Evolutionary conservation across 169 alveolate genomes (phyloP).

Genomic region (Babesia caballi): DNA sequence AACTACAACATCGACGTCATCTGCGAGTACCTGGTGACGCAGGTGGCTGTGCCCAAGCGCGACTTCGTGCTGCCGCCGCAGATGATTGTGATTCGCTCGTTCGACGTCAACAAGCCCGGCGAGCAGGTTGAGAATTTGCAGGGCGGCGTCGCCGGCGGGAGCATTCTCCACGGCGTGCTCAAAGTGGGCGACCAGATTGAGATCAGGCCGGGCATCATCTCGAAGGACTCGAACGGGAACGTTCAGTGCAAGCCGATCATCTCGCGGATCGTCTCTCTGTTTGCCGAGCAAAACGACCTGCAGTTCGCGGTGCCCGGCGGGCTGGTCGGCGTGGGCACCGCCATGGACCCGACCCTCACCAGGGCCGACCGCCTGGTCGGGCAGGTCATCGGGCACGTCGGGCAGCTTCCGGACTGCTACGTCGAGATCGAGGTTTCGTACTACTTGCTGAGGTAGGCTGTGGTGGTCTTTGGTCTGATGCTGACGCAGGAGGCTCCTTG

Average conservation of each 20-base stretch:
- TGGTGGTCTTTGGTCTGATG: background rate
- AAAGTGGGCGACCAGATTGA: slow-evolving; percentile 96
- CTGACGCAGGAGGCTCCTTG: slow-evolving; percentile 85
- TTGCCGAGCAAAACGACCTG: slow-evolving; percentile 96
- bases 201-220: slow-evolving; percentile 95
- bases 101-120: slow-evolving; percentile 99
- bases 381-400: slow-evolving; percentile 95
- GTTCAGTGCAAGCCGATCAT: slow-evolving; percentile 87
- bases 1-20: slow-evolving; percentile 96
- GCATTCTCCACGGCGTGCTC: slow-evolving; percentile 94
- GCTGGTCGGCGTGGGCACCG: slow-evolving; percentile 93
- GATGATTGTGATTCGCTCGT: slow-evolving; percentile 96
- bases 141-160: slow-evolving; percentile 99
- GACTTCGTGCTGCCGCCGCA: slow-evolving; percentile 97
- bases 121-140: slow-evolving; percentile 92
- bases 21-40: slow-evolving; percentile 89
- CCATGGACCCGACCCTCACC: slow-evolving; percentile 96
- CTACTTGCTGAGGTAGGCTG: slow-evolving; percentile 61
- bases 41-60: slow-evolving; percentile 95
- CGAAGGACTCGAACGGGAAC: slow-evolving; percentile 86
- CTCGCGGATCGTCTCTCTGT: slow-evolving; percentile 87
- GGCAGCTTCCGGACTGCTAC: slow-evolving; percentile 91
- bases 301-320: slow-evolving; percentile 99
- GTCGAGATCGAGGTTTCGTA: slow-evolving; percentile 90
- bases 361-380: slow-evolving; percentile 97